Conservation (phyloP, 1,284 basidiomycete species). For the Inonotus obliquus region DNA sequence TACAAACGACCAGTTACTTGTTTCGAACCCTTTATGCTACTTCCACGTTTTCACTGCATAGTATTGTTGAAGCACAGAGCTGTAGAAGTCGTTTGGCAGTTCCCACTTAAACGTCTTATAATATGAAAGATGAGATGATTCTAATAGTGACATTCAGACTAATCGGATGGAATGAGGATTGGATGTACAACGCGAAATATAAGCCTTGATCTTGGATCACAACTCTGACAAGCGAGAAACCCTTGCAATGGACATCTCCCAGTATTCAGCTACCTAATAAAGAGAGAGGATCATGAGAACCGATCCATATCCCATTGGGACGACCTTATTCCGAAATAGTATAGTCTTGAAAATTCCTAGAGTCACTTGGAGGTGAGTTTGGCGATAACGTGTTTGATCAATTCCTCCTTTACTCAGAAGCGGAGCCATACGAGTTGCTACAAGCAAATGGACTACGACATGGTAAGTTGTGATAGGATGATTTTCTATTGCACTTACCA, state of each 20-base stretch:
- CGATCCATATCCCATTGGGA: not conserved
- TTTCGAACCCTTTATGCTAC: too few species aligned
- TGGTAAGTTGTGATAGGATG: not conserved
- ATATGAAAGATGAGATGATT: not conserved
- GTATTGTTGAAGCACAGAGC: too few species aligned
- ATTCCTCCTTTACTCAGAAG: constrained; percentile 55
- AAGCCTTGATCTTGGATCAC: not conserved
- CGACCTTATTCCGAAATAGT: not conserved
- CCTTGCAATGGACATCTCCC: not conserved
- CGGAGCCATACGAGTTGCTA: constrained; percentile 53
- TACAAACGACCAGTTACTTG: too few species aligned
- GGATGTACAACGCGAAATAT: not conserved
- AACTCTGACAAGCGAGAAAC: constrained; percentile 3
- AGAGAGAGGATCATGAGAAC: not conserved
- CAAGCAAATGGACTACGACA: constrained; percentile 77
- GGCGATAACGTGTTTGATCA: constrained; percentile 37
- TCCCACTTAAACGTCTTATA: too few species aligned
- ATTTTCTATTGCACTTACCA: constrained; percentile 41
- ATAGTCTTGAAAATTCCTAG: not conserved
- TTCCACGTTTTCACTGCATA: too few species aligned
- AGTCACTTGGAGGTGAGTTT: constrained; percentile 35
- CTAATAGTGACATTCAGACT: not conserved
- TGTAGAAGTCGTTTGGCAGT: too few species aligned
- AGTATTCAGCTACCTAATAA: not conserved
- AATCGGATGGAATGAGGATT: not conserved